Percentiles rank a stretch among this genome's conserved stretches.
phyloP scores from a whole-genome alignment of 2,329 filamentous ascomycete species.

The Hypoxylon sp. region DNA sequence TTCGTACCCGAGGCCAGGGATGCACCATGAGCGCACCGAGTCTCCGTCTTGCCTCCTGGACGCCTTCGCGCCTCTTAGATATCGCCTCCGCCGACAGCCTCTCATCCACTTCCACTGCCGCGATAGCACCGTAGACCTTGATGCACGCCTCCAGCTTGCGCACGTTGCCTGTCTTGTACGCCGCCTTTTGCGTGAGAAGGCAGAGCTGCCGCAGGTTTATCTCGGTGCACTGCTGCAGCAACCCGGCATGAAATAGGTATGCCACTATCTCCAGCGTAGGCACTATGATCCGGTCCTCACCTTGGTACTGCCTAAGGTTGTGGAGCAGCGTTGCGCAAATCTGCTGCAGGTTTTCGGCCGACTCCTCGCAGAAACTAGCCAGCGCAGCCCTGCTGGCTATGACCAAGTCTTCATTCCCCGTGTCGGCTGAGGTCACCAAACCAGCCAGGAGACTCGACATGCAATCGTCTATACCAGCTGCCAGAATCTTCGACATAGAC shows the following conservation, averaged over 20 bases:
- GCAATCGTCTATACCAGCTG: slow-evolving; percentile 49
- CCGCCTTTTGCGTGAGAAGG: slow-evolving; percentile 75
- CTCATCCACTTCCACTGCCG: slow-evolving; percentile 40
- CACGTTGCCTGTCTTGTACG: slow-evolving; percentile 84
- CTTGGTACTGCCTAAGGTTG: slow-evolving; percentile 61
- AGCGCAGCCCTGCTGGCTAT: slow-evolving; percentile 73
- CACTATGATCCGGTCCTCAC: slow-evolving; percentile 74
- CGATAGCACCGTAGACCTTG: slow-evolving; percentile 78
- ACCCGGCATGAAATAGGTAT: slow-evolving; percentile 74
- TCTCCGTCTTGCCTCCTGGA: slow-evolving; percentile 68
- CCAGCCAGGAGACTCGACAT: slow-evolving; percentile 68
- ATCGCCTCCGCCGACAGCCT: slow-evolving; percentile 27
- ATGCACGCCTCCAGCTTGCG: slow-evolving; percentile 82
- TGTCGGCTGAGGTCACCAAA: slow-evolving; percentile 75
- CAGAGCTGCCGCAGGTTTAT: slow-evolving; percentile 67
- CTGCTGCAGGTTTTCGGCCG: slow-evolving; percentile 50
- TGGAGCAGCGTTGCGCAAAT: slow-evolving; percentile 60
- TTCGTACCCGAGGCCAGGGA: slow-evolving; percentile 79
- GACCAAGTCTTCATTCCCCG: slow-evolving; percentile 78
- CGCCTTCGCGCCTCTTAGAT: slow-evolving; percentile 51
- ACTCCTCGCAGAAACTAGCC: slow-evolving; percentile 58
- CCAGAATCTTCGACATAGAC: slow-evolving; percentile 48
- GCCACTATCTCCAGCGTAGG: slow-evolving; percentile 79
- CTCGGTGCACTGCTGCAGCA: slow-evolving; percentile 51
- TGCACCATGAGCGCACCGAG: slow-evolving; percentile 78